Percentiles rank a stretch among this genome's conserved stretches.
phyloP scores from a whole-genome alignment of 1,284 basidiomycete species.

The Marasmius sp. region DNA sequence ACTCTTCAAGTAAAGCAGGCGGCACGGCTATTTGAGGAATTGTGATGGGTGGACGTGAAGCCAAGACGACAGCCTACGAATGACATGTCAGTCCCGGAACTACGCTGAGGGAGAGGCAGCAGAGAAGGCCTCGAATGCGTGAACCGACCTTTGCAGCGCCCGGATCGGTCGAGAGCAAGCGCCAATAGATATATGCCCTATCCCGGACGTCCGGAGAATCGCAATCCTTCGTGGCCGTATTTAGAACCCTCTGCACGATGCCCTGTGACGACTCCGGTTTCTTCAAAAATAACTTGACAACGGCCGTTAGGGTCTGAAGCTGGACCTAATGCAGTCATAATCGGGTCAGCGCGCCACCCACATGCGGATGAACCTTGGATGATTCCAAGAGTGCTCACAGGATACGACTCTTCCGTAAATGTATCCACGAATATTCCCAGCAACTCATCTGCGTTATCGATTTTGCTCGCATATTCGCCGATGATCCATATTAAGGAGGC shows the following conservation, averaged over 20 bases:
- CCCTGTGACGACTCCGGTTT: constrained; percentile 91
- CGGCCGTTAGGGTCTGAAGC: constrained; percentile 92
- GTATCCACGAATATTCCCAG: constrained; percentile 88
- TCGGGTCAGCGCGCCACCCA: too few relatives aligned
- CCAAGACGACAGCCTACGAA: constrained; percentile 85
- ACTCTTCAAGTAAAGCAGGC: constrained; percentile 89
- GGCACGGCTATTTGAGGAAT: constrained; percentile 90
- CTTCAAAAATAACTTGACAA: constrained; percentile 95
- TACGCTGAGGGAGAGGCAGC: not conserved
- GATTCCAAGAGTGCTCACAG: constrained; percentile 47
- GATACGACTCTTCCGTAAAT: constrained; percentile 92
- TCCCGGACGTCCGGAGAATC: constrained; percentile 98
- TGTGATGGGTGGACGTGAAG: constrained; percentile 89
- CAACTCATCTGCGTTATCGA: constrained; percentile 94
- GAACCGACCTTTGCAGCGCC: constrained; percentile 83
- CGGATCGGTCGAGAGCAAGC: constrained; percentile 89
- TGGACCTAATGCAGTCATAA: constrained; percentile 63
- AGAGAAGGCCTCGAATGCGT: not conserved
- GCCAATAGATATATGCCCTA: constrained; percentile 96
- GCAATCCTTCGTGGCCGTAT: constrained; percentile 94
- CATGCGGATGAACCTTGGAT: too few relatives aligned
- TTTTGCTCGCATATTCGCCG: constrained; percentile 96
- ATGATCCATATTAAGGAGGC: constrained; percentile 99
- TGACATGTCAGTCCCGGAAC: not conserved
- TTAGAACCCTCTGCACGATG: constrained; percentile 87